phyloP scores from a whole-genome alignment of 441 rosid genomes.

The Euphorbia neoarborescens region DNA sequence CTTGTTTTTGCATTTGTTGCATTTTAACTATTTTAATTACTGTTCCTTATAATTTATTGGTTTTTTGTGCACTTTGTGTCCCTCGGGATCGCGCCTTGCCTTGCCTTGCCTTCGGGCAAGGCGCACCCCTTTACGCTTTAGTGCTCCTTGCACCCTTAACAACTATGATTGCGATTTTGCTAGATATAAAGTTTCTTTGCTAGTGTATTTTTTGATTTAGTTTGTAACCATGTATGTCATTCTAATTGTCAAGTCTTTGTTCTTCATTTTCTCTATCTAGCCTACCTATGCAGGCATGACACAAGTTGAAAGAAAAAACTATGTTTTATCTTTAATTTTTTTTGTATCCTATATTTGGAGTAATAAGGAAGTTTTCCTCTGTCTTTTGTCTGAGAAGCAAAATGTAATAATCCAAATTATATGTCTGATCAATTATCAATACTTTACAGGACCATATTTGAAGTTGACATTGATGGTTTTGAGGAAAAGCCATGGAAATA shows the following conservation, averaged over 20 bases:
- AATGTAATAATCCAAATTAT: neutral
- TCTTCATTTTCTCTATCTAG: neutral
- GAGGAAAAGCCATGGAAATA: constrained; percentile 97
- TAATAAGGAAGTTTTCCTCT: neutral
- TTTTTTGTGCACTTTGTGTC: too few relatives aligned
- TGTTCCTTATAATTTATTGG: too few relatives aligned
- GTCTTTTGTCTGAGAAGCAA: neutral
- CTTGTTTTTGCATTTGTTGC: too few relatives aligned
- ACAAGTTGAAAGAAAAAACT: too few relatives aligned
- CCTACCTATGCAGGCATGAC: too few relatives aligned
- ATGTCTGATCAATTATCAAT: constrained; percentile 12
- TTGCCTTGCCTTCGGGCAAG: too few relatives aligned
- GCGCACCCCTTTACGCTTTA: too few relatives aligned
- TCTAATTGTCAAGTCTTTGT: neutral
- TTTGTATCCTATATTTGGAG: neutral
- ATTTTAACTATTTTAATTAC: too few relatives aligned
- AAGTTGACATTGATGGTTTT: constrained; percentile 80
- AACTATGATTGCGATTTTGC: too few relatives aligned
- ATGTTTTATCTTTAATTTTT: too few relatives aligned
- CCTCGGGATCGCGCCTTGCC: too few relatives aligned
- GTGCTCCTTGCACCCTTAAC: too few relatives aligned
- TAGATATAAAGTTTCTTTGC: neutral
- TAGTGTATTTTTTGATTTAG: neutral
- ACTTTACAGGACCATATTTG: constrained; percentile 77
- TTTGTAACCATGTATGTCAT: neutral